Percentiles rank a stretch among this genome's conserved stretches.
Evolutionary conservation across 495 filamentous ascomycete genomes (phyloP).

Genomic region (Xylaria scruposa): DNA sequence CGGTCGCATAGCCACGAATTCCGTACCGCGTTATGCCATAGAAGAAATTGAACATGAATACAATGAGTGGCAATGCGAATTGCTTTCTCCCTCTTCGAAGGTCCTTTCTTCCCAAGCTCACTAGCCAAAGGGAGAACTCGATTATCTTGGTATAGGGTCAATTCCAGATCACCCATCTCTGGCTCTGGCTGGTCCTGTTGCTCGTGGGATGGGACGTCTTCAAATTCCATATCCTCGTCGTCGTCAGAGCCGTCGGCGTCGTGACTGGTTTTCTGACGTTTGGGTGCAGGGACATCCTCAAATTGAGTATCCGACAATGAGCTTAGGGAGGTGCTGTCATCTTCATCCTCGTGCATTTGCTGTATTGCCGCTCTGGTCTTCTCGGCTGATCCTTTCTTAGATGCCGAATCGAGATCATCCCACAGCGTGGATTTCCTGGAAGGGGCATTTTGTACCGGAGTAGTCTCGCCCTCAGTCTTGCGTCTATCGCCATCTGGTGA

Average conservation of each 20-base stretch:
- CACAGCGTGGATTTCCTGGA: constrained; percentile 65
- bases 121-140: constrained; percentile 58
- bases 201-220: constrained; percentile 71
- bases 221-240: constrained; percentile 83
- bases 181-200: constrained; percentile 35
- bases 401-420: constrained; percentile 68
- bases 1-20: constrained; percentile 87
- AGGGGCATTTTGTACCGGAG: constrained; percentile 32
- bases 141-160: constrained; percentile 72
- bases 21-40: constrained; percentile 87
- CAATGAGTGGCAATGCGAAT: constrained; percentile 81
- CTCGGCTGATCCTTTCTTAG: constrained; percentile 54
- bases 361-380: constrained; percentile 56
- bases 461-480: constrained; percentile 31
- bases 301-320: constrained; percentile 74
- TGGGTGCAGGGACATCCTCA: constrained; percentile 61
- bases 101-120: constrained; percentile 79
- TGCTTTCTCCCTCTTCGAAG: constrained; percentile 79
- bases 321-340: constrained; percentile 60
- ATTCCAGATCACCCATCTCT: constrained; percentile 68
- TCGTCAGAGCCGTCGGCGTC: constrained; percentile 46
- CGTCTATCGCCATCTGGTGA: constrained; percentile 34
- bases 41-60: constrained; percentile 85
- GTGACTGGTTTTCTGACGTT: constrained; percentile 35
- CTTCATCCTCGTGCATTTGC: constrained; percentile 60